Evolutionary conservation across 2,329 filamentous ascomycete species (phyloP), one percentile per base, ranked within the genome.

Genomic region (Scytalidium lignicola): DNA sequence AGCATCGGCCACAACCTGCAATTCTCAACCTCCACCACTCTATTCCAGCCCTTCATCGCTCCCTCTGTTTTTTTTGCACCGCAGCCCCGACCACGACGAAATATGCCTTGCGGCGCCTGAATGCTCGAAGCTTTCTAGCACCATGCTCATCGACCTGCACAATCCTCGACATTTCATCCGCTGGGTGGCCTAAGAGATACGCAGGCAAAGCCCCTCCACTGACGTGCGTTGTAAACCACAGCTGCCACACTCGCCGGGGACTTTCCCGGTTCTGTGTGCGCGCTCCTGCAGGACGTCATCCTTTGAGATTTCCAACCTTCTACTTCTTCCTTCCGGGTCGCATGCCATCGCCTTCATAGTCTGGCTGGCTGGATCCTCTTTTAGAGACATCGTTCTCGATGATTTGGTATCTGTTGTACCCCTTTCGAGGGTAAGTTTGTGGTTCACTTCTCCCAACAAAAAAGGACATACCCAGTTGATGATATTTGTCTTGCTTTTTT

Each of bases 331-430:
- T 37, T n/a, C 32, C 7, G 32, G n/a, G 15, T 37, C 32, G 32
- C 32, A 37, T 37, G 32, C 32, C 32, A 37, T 37, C n/a, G 15
- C n/a, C 15, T 37, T 17, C 32, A 37, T 37, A 13, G 32, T 17
- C 15, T 37, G 32, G 32, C n/a, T 13, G 32, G 32, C 17, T 37
- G 32, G 32, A 37, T 17, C n/a, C 32, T 41, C 47, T 23, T 22
- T 41, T 23, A 22, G 18, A 37, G 32, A 37, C 32, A 37, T 17
- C n/a, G 6, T 5, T 37, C 32, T 37, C 32, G 44, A 76, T 88
- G 85, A 85, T 88, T 70, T 88, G 85, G 85, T 88, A 86, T 72
- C 70, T 90, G 46, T 72, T 90, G 57, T 90, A 86, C 71, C 86
- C 86, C 63, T 74, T 90, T 58, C 78, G 86, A 78, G 85, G 86